A percentile compares a stretch with the other conserved stretches of the same genome.
Conservation (phyloP, 2,329 filamentous ascomycete genomes). For the Botrytis elliptica region DNA sequence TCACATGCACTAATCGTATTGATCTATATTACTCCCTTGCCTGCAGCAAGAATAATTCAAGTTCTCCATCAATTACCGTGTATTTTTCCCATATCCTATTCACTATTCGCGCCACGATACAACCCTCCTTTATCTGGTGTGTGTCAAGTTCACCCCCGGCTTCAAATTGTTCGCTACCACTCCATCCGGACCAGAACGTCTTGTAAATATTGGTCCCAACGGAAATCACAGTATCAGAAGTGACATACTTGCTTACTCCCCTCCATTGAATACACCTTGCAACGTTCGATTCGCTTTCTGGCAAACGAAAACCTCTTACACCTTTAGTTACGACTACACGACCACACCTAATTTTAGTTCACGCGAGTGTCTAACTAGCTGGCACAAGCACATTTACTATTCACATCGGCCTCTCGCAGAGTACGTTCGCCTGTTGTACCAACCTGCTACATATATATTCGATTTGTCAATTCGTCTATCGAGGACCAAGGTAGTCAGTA, state of each 20-base stretch:
- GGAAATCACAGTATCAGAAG: slow-evolving; percentile 8
- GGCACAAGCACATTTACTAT: background rate
- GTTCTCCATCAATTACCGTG: background rate
- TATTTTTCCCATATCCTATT: background rate
- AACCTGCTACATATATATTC: background rate
- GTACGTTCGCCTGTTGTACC: background rate
- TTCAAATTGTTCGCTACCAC: background rate
- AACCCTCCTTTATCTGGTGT: slow-evolving; percentile 2
- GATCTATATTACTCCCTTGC: background rate
- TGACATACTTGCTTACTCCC: background rate
- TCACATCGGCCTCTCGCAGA: background rate
- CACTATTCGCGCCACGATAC: slow-evolving; percentile 5
- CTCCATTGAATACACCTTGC: background rate
- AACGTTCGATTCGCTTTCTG: background rate
- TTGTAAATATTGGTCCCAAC: background rate
- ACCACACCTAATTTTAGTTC: no score
- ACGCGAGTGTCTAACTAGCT: background rate
- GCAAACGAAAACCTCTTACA: slow-evolving; percentile 2
- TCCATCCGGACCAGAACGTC: background rate
- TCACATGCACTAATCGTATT: background rate
- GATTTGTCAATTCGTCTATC: background rate
- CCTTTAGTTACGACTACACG: background rate
- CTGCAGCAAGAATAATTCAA: background rate
- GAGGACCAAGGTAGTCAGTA: background rate
- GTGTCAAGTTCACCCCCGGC: slow-evolving; percentile 1